A percentile compares a stretch with the other conserved stretches of the same genome.
Evolutionary conservation across 306 rosid genomes (phyloP).

Genomic region (Glycine soja): DNA sequence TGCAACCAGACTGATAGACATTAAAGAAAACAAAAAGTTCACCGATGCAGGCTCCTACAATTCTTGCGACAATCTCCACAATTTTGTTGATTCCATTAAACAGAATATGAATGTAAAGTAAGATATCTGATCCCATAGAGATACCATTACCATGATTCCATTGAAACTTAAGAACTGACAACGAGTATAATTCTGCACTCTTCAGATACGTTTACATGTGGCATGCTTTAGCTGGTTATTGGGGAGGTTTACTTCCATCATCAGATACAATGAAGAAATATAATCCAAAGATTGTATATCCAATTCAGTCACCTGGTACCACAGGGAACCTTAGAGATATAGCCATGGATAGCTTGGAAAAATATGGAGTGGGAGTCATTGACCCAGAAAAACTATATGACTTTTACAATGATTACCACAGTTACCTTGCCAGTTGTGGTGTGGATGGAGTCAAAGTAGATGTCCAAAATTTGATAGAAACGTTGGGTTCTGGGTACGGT

Average conservation of each 20-base stretch:
- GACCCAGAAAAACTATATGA: constrained; percentile 59
- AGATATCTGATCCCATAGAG: constrained; percentile 39
- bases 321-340: constrained; percentile 60
- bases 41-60: constrained; percentile 48
- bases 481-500: constrained; percentile 70
- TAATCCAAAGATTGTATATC: constrained; percentile 61
- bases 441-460: constrained; percentile 84
- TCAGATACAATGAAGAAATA: constrained; percentile 65
- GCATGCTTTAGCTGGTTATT: constrained; percentile 84
- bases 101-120: constrained; percentile 68
- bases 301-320: constrained; percentile 68
- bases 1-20: constrained; percentile 64
- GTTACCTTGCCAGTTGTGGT: constrained; percentile 69
- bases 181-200: constrained; percentile 25
- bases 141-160: not conserved
- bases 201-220: constrained; percentile 71
- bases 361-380: constrained; percentile 69
- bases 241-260: constrained; percentile 80
- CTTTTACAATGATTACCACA: constrained; percentile 71
- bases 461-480: constrained; percentile 71
- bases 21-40: constrained; percentile 75
- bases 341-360: constrained; percentile 70
- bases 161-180: constrained; percentile 10
- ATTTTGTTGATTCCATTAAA: constrained; percentile 62
- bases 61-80: constrained; percentile 53